Evolutionary conservation across 164 flowering plant species (phyloP).

Genomic region (Magnolia officinalis): DNA sequence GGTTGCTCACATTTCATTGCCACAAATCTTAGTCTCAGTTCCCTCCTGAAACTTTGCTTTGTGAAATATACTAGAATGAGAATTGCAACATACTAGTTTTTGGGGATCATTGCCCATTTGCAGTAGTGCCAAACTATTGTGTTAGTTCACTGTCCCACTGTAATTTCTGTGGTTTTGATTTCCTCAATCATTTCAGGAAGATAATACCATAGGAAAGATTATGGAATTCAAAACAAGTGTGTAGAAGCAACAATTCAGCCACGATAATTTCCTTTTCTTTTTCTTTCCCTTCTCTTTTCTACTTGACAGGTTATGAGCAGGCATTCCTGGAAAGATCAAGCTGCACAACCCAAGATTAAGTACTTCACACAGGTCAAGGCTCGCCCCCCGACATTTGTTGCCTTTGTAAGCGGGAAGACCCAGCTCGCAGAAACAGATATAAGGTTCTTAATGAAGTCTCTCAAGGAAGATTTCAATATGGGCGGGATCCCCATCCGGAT

Average conservation of each 20-base stretch:
- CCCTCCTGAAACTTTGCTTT: too few relatives aligned
- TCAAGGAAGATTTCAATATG: constrained; percentile 88
- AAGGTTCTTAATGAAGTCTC: constrained; percentile 77
- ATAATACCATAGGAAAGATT: background rate
- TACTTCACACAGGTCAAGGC: constrained; percentile 97
- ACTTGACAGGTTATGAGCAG: constrained; percentile 81
- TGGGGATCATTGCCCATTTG: background rate
- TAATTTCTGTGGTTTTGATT: background rate
- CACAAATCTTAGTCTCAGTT: too few relatives aligned
- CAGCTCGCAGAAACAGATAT: constrained; percentile 66
- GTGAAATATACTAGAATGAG: too few relatives aligned
- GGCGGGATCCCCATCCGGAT: constrained; percentile 95
- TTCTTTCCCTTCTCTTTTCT: background rate
- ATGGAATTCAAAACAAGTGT: background rate
- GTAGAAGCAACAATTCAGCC: background rate
- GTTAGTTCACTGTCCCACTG: background rate
- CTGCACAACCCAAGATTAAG: constrained; percentile 86
- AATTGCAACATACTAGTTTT: too few relatives aligned
- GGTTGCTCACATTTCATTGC: too few relatives aligned
- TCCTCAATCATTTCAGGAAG: background rate
- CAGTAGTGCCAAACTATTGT: background rate
- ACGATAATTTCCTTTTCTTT: background rate
- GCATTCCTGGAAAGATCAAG: constrained; percentile 92
- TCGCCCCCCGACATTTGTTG: constrained; percentile 96
- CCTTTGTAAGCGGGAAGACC: constrained; percentile 69